Percentiles rank a stretch among this genome's conserved stretches.
Conservation (phyloP, 176 grass and related monocot genomes). For the Oryza meridionalis region DNA sequence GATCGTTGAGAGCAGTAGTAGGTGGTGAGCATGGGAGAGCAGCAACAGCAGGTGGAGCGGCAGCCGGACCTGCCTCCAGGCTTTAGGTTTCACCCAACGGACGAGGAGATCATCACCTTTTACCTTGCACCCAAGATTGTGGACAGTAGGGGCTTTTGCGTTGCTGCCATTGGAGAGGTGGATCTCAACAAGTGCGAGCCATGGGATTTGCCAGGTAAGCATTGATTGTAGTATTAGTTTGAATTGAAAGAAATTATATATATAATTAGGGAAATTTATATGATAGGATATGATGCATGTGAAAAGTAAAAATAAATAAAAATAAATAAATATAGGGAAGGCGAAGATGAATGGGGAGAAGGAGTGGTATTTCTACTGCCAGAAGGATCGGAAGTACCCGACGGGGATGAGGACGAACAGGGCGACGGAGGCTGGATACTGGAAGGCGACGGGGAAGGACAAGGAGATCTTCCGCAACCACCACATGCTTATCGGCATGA, state of each 20-base stretch:
- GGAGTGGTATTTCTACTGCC: constrained; percentile 61
- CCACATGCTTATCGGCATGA: constrained; percentile 44
- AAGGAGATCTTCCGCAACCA: constrained; percentile 46
- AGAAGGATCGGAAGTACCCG: constrained; percentile 63
- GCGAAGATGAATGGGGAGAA: constrained; percentile 54
- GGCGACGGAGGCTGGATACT: constrained; percentile 51
- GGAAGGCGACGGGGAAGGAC: constrained; percentile 70
- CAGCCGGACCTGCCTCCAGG: constrained; percentile 46
- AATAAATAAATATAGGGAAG: not conserved
- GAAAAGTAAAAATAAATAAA: too few species aligned
- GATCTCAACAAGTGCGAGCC: constrained; percentile 72
- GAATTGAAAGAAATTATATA: too few species aligned
- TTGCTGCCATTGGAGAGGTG: constrained; percentile 49
- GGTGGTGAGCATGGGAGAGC: constrained; percentile 40
- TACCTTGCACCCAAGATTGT: constrained; percentile 62
- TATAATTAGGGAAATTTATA: too few species aligned
- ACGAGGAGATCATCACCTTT: constrained; percentile 66
- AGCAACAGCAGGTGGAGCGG: not conserved
- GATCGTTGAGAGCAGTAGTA: not conserved
- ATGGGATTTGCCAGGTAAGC: constrained; percentile 70
- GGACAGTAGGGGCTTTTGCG: constrained; percentile 28
- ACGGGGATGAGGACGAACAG: constrained; percentile 52
- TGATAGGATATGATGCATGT: too few species aligned
- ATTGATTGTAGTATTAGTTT: too few species aligned
- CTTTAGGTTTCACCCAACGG: constrained; percentile 64